Conservation (phyloP, 345 rosid genomes). For the Lumnitzera racemosa region DNA sequence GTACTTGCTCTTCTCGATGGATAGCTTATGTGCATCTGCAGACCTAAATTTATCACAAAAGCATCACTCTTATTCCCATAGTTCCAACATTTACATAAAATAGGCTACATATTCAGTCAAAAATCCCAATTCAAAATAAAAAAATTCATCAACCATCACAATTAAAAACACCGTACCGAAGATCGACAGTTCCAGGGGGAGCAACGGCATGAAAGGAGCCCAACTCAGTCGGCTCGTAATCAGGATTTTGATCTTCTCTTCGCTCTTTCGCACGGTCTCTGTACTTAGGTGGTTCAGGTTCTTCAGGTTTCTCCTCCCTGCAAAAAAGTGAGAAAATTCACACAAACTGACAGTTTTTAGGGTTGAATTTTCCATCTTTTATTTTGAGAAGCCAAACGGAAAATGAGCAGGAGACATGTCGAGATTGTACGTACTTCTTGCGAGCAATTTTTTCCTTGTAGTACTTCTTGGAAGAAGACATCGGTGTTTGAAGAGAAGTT, state of each 20-base stretch:
- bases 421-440: conserved; percentile 45
- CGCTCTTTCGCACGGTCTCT: conserved; percentile 97
- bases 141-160: no score
- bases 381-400: neutral
- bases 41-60: conserved; percentile 22
- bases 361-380: neutral
- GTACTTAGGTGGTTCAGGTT: conserved; percentile 65
- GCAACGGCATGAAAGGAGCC: conserved; percentile 95
- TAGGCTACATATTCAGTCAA: neutral
- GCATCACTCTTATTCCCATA: neutral
- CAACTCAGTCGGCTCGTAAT: conserved; percentile 75
- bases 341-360: neutral
- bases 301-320: conserved; percentile 91
- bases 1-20: conserved; percentile 97
- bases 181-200: conserved; percentile 82
- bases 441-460: conserved; percentile 87
- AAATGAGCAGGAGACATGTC: neutral
- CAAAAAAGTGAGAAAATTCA: neutral
- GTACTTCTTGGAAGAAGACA: conserved; percentile 60
- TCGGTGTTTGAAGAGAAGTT: conserved; percentile 11
- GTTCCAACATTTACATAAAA: neutral
- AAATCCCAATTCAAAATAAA: neutral
- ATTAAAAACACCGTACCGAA: conserved; percentile 25
- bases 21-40: conserved; percentile 75
- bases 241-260: conserved; percentile 95